phyloP scores from a whole-genome alignment of 805 yeast genomes.

The Wickerhamomyces tratensis region DNA sequence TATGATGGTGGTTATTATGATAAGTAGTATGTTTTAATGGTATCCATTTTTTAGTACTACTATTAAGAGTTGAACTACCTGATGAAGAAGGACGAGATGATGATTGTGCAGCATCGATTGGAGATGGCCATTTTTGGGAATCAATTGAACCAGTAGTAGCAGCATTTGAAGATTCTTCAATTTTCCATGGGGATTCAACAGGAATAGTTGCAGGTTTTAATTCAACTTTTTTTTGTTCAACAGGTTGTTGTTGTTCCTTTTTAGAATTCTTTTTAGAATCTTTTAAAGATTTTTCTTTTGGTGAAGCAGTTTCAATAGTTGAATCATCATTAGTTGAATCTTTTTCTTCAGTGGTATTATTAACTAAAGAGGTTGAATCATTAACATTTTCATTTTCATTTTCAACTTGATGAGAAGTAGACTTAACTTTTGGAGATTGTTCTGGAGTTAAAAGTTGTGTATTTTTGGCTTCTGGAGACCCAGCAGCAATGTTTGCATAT shows the following conservation, averaged over 20 bases:
- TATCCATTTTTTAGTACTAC: not conserved
- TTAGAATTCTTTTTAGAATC: constrained; percentile 4
- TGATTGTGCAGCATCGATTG: constrained; percentile 22
- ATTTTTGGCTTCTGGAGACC: constrained; percentile 3
- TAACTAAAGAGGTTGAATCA: too few relatives aligned
- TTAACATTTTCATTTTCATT: too few relatives aligned
- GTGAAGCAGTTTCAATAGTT: too few relatives aligned
- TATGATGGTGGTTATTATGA: too few relatives aligned
- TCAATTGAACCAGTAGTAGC: constrained; percentile 13
- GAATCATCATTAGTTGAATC: too few relatives aligned
- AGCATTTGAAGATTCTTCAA: constrained; percentile 18
- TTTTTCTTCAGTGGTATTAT: too few relatives aligned
- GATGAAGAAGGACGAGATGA: constrained; percentile 2
- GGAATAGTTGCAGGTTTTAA: constrained; percentile 64
- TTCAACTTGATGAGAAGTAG: too few relatives aligned
- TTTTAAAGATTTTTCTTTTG: too few relatives aligned
- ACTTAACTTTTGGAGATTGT: constrained; percentile 11
- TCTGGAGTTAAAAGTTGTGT: not conserved
- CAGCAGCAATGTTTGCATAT: constrained; percentile 19
- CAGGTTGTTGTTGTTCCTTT: not conserved
- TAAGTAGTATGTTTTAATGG: not conserved
- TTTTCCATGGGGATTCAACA: constrained; percentile 52
- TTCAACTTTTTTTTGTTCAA: constrained; percentile 17
- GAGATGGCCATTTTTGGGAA: constrained; percentile 25
- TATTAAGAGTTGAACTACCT: not conserved